Evolutionary conservation across 805 yeast genomes (phyloP).

Genomic region (Candida anglica): DNA sequence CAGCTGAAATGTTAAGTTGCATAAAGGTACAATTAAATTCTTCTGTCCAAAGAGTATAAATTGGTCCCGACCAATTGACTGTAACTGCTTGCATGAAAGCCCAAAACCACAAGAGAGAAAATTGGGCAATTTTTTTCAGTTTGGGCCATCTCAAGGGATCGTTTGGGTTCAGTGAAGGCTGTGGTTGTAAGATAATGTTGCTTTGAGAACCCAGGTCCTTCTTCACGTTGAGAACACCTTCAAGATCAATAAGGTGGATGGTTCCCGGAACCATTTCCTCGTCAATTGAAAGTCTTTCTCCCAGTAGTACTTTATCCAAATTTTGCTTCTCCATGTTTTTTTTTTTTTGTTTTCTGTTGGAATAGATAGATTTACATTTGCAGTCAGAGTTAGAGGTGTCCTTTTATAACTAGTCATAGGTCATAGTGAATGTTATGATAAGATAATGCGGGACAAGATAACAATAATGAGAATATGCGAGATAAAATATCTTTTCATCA

Average conservation of each 20-base stretch:
- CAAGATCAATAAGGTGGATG: constrained; percentile 43
- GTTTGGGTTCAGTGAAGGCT: constrained; percentile 28
- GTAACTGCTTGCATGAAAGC: constrained; percentile 20
- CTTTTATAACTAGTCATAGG: no score
- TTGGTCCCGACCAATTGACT: constrained; percentile 20
- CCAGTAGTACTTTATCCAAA: no score
- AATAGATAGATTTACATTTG: no score
- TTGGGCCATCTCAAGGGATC: constrained; percentile 35
- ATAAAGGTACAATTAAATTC: constrained; percentile 18
- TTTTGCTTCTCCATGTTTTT: no score
- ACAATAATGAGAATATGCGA: no score
- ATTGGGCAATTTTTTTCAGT: constrained; percentile 25
- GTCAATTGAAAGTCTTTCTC: no score
- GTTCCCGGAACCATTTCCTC: constrained; percentile 47
- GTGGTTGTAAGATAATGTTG: constrained; percentile 30
- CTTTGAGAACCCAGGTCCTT: constrained; percentile 11
- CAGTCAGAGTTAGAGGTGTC: no score
- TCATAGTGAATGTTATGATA: no score
- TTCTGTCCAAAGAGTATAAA: constrained; percentile 22
- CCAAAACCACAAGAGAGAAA: constrained; percentile 23
- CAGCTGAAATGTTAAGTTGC: constrained; percentile 21
- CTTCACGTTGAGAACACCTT: constrained; percentile 25
- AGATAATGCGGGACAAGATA: no score
- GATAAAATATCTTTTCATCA: no score
- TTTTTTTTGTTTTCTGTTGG: no score